Evolutionary conservation across 2,329 filamentous ascomycete genomes (phyloP).

Genomic region (Pestalotiopsis sp.): DNA sequence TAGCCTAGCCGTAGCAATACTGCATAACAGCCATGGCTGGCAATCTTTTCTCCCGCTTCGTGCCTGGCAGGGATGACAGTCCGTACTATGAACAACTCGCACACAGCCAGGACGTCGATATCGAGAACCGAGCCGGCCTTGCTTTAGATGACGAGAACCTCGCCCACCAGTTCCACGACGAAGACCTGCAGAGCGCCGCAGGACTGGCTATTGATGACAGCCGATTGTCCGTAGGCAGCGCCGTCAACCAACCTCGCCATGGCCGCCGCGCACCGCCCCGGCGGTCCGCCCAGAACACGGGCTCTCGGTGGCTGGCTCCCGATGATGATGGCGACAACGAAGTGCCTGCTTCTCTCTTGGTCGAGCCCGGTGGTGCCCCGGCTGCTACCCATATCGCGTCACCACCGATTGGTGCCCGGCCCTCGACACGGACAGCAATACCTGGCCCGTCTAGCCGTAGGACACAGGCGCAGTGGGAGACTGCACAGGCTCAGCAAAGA

Average conservation of each 20-base stretch:
- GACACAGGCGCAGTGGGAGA: slow-evolving; percentile 54
- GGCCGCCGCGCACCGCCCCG: slow-evolving; percentile 15
- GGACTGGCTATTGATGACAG: slow-evolving; percentile 47
- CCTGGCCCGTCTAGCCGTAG: slow-evolving; percentile 44
- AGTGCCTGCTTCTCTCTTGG: slow-evolving; percentile 62
- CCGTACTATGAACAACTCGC: slow-evolving; percentile 54
- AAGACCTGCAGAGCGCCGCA: slow-evolving; percentile 45
- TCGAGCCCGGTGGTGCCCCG: slow-evolving; percentile 45
- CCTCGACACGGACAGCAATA: slow-evolving; percentile 24
- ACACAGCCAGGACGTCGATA: slow-evolving; percentile 40
- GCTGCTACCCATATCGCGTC: slow-evolving; percentile 22
- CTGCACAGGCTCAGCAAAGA: slow-evolving; percentile 50
- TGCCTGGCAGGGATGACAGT: slow-evolving; percentile 33
- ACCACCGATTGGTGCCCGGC: slow-evolving; percentile 25
- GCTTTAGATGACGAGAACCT: slow-evolving; percentile 55
- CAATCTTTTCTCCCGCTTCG: slow-evolving; percentile 48
- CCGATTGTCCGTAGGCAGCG: slow-evolving; percentile 42
- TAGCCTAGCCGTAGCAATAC: background rate
- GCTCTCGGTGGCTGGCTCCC: slow-evolving; percentile 28
- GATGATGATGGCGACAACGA: slow-evolving; percentile 51
- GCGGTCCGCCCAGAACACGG: slow-evolving; percentile 17
- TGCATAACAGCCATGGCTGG: slow-evolving; percentile 42
- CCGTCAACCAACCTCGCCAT: slow-evolving; percentile 19
- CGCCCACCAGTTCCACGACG: slow-evolving; percentile 49
- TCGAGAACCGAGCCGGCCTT: slow-evolving; percentile 42